Evolutionary conservation across 768 basidiomycete genomes (phyloP).

Genomic region (Sporobolomyces roseus): DNA sequence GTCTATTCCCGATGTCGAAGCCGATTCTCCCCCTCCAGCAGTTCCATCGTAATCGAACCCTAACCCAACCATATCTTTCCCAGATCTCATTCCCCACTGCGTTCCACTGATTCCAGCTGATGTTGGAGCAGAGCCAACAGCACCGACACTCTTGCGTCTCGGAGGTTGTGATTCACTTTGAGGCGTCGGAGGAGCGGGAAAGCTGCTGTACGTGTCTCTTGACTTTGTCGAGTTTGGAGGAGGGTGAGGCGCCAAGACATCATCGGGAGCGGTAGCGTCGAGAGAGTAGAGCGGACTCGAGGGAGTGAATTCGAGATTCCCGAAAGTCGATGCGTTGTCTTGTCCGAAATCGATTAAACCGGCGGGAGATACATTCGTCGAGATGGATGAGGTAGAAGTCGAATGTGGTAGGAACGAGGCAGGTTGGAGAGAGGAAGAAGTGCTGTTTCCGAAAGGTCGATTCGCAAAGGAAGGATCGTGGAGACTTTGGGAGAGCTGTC

Average conservation of each 20-base stretch:
- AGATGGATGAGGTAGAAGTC: slow-evolving; percentile 6
- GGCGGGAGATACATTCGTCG: slow-evolving; percentile 17
- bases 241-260: background rate
- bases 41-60: slow-evolving; percentile 29
- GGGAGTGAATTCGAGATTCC: slow-evolving; percentile 19
- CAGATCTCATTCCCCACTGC: background rate
- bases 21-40: slow-evolving; percentile 2
- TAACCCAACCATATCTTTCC: slow-evolving; percentile 25
- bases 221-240: too few species aligned
- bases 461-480: slow-evolving; percentile 22
- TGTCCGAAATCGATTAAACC: slow-evolving; percentile 27
- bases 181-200: too few species aligned
- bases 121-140: slow-evolving; percentile 2
- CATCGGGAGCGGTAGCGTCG: slow-evolving; percentile 17
- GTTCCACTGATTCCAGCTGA: slow-evolving; percentile 8
- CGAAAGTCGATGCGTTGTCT: slow-evolving; percentile 11
- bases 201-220: too few species aligned
- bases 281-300: slow-evolving; percentile 17
- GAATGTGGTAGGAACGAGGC: slow-evolving; percentile 17
- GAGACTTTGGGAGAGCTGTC: background rate
- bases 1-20: background rate
- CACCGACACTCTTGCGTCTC: slow-evolving; percentile 21
- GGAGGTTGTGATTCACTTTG: background rate
- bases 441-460: slow-evolving; percentile 12
- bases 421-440: slow-evolving; percentile 3